Base-by-base conservation (phyloP, 2,329 filamentous ascomycete species). In the Talaromyces sp. region DNA sequence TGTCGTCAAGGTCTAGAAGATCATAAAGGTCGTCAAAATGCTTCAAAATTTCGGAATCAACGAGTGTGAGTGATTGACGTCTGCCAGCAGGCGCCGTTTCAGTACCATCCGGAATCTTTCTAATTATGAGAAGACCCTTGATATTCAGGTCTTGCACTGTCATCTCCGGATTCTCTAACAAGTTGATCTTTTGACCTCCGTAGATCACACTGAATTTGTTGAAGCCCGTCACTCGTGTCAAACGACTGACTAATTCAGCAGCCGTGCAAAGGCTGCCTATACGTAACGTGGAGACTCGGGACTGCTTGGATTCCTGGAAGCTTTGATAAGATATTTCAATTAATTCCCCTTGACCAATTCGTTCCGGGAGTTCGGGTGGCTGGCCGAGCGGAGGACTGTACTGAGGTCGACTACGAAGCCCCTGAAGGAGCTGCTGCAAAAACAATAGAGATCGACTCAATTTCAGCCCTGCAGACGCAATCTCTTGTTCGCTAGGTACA, bases 11-110 rank as follows among this genome's bases (percentile, higher is more conserved):
- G 68, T 88, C 87, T 62, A 98, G 83, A 71, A 94, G 90, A 50
- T 87, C 85, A 84, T 95, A 97, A 27, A 99, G 79, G 67, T 94
- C 88, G 62, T 91, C 85, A 72, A 97, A 96, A 75, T 96, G 91
- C 65, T 88, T 85, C 69, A 95, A 81, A 25, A 98, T 88, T 70
- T 94, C 91, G 13, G 86, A 84, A 73, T 98, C 92, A 2, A 98
- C 83, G 1, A 84, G 41, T 80, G 84, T 68, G 81, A 88, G 56
- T 81, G 85, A 59, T 80, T 86, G 61, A 78, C 83, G 67, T 81
- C 71, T 73, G 17, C 72, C 73, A 25, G 68, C 67, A 54, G 70
- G 64, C 0, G 71, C 65, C 15, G 72, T 49, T 45, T 77, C 76
- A 22, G 73, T 69, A 15, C 84, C 81, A 22, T 84, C 81, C 50